Evolutionary conservation across 805 yeast genomes (phyloP).

Genomic region (Kluyveromyces siamensis): DNA sequence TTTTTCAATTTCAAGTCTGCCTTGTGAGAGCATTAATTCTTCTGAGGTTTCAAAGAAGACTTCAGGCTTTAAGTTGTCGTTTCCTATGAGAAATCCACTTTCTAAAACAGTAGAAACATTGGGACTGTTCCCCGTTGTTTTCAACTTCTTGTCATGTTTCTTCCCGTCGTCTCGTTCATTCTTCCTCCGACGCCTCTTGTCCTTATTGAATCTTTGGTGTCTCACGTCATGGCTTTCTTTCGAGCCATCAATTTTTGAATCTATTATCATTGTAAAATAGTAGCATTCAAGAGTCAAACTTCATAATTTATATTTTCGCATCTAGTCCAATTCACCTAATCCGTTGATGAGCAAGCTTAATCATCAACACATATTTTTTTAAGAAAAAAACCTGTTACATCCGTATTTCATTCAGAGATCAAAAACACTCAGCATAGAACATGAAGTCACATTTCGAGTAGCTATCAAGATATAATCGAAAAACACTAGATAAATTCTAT

Average conservation of each 20-base stretch:
- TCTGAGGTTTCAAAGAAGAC: background rate
- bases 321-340: too few species aligned
- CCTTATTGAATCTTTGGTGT: background rate
- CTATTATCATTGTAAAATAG: background rate
- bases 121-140: background rate
- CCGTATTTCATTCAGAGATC: too few species aligned
- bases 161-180: background rate
- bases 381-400: background rate
- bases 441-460: background rate
- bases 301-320: too few species aligned
- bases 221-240: background rate
- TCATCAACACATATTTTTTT: too few species aligned
- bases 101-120: background rate
- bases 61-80: background rate
- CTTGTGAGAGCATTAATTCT: background rate
- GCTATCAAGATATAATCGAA: background rate
- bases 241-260: background rate
- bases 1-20: constrained; percentile 2
- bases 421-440: background rate
- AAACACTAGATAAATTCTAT: background rate
- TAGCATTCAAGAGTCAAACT: too few species aligned
- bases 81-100: background rate
- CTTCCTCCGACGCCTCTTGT: background rate
- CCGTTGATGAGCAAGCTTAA: too few species aligned
- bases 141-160: background rate